Conservation (phyloP, 305 asterid species). For the Fraxinus greggii region DNA sequence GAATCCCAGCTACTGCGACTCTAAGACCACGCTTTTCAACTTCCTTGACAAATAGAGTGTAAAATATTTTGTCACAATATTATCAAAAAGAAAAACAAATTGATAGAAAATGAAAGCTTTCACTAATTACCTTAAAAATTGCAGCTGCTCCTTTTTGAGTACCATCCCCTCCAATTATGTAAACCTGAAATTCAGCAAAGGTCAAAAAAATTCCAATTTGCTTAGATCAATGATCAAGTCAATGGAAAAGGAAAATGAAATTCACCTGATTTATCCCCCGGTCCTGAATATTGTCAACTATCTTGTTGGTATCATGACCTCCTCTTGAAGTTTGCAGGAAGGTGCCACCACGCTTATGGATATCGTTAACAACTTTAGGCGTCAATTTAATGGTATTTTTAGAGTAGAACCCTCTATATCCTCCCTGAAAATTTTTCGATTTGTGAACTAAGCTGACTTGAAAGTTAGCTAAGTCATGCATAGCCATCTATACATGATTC, state of each 20-base stretch:
- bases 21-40: slow-evolving; percentile 79
- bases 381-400: slow-evolving; percentile 79
- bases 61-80: slow-evolving; percentile 12
- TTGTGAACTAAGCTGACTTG: not conserved
- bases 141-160: slow-evolving; percentile 95
- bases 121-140: slow-evolving; percentile 60
- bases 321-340: slow-evolving; percentile 92
- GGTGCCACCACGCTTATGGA: slow-evolving; percentile 96
- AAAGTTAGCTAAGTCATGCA: not conserved
- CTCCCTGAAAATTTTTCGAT: slow-evolving; percentile 58
- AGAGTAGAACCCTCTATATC: slow-evolving; percentile 89
- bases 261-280: slow-evolving; percentile 88
- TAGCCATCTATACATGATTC: slow-evolving; percentile 1
- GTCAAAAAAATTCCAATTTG: not conserved
- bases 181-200: slow-evolving; percentile 54
- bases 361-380: slow-evolving; percentile 72
- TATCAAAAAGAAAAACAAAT: slow-evolving; percentile 17
- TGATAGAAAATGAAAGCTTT: slow-evolving; percentile 14
- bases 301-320: slow-evolving; percentile 92
- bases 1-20: slow-evolving; percentile 77
- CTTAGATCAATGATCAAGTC: not conserved
- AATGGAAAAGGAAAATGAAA: not conserved
- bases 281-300: slow-evolving; percentile 91
- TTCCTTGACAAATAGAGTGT: slow-evolving; percentile 53
- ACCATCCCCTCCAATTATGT: slow-evolving; percentile 97